A percentile compares a stretch with the other conserved stretches of the same genome.
phyloP scores from a whole-genome alignment of 768 basidiomycete species.

The Tulasnella calospora region DNA sequence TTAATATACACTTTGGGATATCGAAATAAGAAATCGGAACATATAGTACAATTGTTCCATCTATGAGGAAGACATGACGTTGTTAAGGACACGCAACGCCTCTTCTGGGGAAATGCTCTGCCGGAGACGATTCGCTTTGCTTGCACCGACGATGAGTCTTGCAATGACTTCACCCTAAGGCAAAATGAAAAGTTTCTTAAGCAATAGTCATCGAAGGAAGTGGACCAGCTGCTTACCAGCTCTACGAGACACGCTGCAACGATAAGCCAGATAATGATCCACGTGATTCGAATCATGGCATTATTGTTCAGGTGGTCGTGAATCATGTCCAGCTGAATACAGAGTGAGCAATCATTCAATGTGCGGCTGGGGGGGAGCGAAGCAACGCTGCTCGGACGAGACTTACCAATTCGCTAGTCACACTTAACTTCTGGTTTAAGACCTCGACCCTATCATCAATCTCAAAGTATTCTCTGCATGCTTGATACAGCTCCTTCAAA shows the following conservation, averaged over 20 bases:
- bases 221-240: conserved; percentile 44
- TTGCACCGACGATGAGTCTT: conserved; percentile 63
- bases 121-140: conserved; percentile 12
- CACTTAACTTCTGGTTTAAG: conserved; percentile 80
- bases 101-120: background rate
- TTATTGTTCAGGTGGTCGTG: conserved; percentile 88
- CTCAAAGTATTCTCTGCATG: conserved; percentile 92
- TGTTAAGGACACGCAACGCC: background rate
- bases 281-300: conserved; percentile 87
- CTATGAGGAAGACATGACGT: background rate
- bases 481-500: conserved; percentile 81
- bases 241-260: conserved; percentile 87
- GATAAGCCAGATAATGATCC: conserved; percentile 77
- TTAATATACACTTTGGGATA: background rate
- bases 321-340: conserved; percentile 74
- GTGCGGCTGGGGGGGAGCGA: background rate
- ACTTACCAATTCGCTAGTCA: conserved; percentile 83
- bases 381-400: background rate
- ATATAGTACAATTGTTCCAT: background rate
- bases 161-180: conserved; percentile 75
- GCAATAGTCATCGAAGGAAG: background rate
- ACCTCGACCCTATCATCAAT: conserved; percentile 76
- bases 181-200: conserved; percentile 33
- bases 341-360: background rate
- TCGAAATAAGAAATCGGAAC: background rate